These are phyloP conservation scores for Mikania micrantha DNA, from an alignment of 129 eudicot genomes.

Conservation along the genomic window DNA sequence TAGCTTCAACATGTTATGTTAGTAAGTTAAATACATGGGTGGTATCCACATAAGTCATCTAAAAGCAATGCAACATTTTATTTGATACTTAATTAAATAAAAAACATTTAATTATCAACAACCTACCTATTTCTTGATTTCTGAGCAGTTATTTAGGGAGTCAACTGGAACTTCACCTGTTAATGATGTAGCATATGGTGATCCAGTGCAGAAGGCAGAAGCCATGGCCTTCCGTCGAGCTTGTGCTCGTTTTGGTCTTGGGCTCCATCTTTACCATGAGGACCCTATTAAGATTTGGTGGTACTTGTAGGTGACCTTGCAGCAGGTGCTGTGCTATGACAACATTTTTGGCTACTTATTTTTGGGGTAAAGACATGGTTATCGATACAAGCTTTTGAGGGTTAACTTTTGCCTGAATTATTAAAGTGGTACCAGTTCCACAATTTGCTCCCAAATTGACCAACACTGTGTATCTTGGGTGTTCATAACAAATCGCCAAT, in stretches of 20 bases:
- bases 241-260: conserved; percentile 97
- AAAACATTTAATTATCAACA: too few relatives aligned
- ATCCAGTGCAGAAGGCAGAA: conserved; percentile 92
- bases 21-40: not conserved
- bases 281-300: conserved; percentile 27
- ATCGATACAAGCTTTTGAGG: not conserved
- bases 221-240: conserved; percentile 95
- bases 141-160: conserved; percentile 67
- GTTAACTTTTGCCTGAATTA: not conserved
- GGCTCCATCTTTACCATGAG: conserved; percentile 93
- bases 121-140: not conserved
- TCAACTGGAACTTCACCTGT: conserved; percentile 76
- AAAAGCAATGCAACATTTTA: not conserved
- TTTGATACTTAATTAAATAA: not conserved
- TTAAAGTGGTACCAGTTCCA: not conserved
- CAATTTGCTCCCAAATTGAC: not conserved
- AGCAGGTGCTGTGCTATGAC: conserved; percentile 2
- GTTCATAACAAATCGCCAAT: not conserved
- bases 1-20: not conserved
- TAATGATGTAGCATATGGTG: conserved; percentile 55
- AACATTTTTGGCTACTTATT: conserved; percentile 8
- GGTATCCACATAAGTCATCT: not conserved
- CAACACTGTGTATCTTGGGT: not conserved
- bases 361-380: conserved; percentile 10
- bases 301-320: not conserved